Evolutionary conservation across 2,329 filamentous ascomycete species (phyloP), one percentile per base, ranked within the genome.

Genomic region (Colletotrichum coccodes): DNA sequence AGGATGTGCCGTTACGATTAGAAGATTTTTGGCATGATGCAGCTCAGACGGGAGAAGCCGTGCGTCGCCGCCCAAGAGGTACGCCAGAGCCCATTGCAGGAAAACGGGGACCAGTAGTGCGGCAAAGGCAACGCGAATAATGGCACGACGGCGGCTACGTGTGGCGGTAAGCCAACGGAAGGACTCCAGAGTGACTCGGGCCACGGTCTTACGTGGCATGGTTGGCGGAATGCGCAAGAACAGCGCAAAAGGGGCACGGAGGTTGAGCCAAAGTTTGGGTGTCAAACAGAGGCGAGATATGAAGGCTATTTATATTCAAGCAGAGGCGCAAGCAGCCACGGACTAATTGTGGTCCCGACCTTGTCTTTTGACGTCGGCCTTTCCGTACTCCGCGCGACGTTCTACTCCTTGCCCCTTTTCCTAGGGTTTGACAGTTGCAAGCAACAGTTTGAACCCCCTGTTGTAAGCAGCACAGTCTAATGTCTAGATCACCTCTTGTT

Each of bases 1-100:
- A 16, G 76, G 76, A 46, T 81, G 79, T 3, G 80, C 79, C 14
- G 80, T 82, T 14, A 82, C 78, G 36, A 82, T 73, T 28, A 82
- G 67, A 4, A 82, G 69, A 69, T 77, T 81, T 46, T 75, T 77
- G 16, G 79, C 76, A 56, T 70, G 68, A 14, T 76, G 74, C 21
- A 82, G 75, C 47, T 77, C 76, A 0, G 74, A 71, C 7, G 80
- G 79, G 2, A 81, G 74, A 53, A 82, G 72, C 6, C 79, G 72
- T 18, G 78, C 78, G 67, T 81, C 78, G 38, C 74, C 73, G 21
- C 77, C 79, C 11, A 82, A 73, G 6, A 76, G 23, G 58, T 81
- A 81, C 23, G 77, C 80, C 12, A 81, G 68, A 11, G 78, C 42
- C 67, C 78, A 76, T 72, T 81, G 79, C 42, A 81, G 71, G 12